These are phyloP conservation scores for Fragaria vesca DNA, from an alignment of 306 rosid species.

Conservation along the genomic window DNA sequence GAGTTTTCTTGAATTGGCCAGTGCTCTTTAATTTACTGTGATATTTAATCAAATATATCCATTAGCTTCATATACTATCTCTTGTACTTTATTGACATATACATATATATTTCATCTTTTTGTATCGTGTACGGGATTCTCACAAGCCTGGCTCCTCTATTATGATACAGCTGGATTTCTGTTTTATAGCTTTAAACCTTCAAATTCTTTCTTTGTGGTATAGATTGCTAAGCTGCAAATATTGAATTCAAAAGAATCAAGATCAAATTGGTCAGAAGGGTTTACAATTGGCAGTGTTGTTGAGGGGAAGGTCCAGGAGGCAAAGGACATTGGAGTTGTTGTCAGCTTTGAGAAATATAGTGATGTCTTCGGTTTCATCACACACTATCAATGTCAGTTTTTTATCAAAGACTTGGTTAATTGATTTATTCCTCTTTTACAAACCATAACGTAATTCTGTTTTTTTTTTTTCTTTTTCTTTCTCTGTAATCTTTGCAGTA, in stretches of 20 bases:
- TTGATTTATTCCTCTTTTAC: conserved; percentile 14
- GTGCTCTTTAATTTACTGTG: neutral
- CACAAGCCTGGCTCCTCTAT: neutral
- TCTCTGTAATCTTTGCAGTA: conserved; percentile 39
- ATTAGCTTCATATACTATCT: neutral
- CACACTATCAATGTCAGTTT: conserved; percentile 70
- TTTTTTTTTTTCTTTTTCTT: neutral
- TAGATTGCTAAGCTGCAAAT: conserved; percentile 69
- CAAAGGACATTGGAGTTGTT: conserved; percentile 68
- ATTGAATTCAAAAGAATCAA: conserved; percentile 40
- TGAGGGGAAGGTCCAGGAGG: conserved; percentile 72
- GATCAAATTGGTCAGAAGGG: conserved; percentile 61
- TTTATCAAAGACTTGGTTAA: conserved; percentile 12
- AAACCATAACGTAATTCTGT: conserved; percentile 4
- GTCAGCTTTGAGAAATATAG: conserved; percentile 67
- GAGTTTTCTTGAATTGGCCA: neutral
- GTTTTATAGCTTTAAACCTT: conserved; percentile 16
- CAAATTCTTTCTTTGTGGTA: conserved; percentile 21
- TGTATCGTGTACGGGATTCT: neutral
- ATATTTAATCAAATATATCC: neutral
- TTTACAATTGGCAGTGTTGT: conserved; percentile 55
- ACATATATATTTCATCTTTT: neutral
- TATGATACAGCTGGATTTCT: neutral
- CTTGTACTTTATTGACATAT: neutral
- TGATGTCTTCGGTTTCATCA: conserved; percentile 77